Evolutionary conservation across 176 grass and related monocot species (phyloP), one percentile per base, ranked within the genome.

Genomic region (Bothriochloa decipiens): DNA sequence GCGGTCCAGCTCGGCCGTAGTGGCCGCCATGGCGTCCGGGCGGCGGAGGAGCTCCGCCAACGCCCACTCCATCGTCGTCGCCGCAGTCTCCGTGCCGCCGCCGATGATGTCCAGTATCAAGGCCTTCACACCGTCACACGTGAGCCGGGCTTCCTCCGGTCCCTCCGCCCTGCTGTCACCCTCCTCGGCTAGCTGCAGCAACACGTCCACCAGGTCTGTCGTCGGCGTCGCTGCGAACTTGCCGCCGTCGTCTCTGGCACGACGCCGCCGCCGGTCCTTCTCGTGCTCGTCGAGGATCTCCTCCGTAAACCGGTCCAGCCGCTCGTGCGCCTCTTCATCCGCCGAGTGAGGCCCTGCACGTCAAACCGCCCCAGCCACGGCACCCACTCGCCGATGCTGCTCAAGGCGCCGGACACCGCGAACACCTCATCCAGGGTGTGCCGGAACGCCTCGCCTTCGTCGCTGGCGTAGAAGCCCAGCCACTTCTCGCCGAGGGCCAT

Each of bases 401-500:
- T 82, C 45, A 89, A 63, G 4, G 35, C 72, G 4, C 76, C 67
- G n/a, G 79, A 7, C 11, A 26, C 69, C 39, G 66, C 46, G 81
- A 94, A 91, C 39, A 83, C 63, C 47, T 94, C 87, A 6, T 78
- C 86, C 12, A 94, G 47, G 53, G 83, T 85, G 22, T 53, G 64
- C 58, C 79, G 83, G 72, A 94, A 89, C 52, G 20, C 80, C 72
- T 89, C 50, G 13, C 81, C 53, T 20, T 82, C 80, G 3, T 72
- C 27, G 83, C 89, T 37, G 55, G 13, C 23, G 81, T 82, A 61
- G 57, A 22, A 12, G 25, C 41, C 23, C 32, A 81, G 12, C 78
- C 87, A 94, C 76, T 74, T 94, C 28, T 75, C 70, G 29, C 92
- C 89, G 3, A 89, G 23, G 16, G 83, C 77, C 89, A 91, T 94